phyloP scores from a whole-genome alignment of 176 grass and related monocot genomes.

The Rhynchospora pubera region DNA sequence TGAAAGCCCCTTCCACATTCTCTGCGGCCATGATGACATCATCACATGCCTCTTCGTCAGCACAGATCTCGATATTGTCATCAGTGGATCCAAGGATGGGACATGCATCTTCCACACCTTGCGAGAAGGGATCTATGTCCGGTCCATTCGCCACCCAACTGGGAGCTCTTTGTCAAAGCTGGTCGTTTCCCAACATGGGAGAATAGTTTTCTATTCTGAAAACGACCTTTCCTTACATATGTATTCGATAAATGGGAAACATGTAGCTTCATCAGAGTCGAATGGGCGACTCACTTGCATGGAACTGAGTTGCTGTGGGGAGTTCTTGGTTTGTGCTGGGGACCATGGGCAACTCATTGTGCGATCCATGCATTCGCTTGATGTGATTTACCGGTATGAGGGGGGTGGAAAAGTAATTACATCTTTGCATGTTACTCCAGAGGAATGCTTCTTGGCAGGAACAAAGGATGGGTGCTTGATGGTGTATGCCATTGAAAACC shows the following conservation, averaged over 20 bases:
- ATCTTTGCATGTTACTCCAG: conserved; percentile 71
- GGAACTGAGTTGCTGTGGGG: conserved; percentile 79
- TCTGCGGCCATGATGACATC: conserved; percentile 93
- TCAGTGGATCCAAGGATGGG: conserved; percentile 96
- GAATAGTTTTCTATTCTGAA: conserved; percentile 77
- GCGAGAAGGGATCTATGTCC: conserved; percentile 64
- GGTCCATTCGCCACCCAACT: conserved; percentile 72
- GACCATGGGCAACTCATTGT: conserved; percentile 82
- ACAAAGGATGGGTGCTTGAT: conserved; percentile 78
- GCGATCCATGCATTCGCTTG: conserved; percentile 88
- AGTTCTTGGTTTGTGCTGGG: conserved; percentile 74
- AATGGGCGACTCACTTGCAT: conserved; percentile 83
- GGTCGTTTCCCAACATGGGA: conserved; percentile 74
- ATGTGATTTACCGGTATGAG: conserved; percentile 63
- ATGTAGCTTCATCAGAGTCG: conserved; percentile 60
- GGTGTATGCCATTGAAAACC: conserved; percentile 74
- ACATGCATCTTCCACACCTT: conserved; percentile 97
- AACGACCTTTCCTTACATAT: conserved; percentile 69
- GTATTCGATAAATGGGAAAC: conserved; percentile 92
- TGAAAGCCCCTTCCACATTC: conserved; percentile 83
- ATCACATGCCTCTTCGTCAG: conserved; percentile 97
- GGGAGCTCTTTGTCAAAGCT: conserved; percentile 63
- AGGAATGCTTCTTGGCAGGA: conserved; percentile 88
- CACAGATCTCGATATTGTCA: conserved; percentile 81
- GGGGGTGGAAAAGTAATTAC: conserved; percentile 78